Conservation (phyloP, 371 early-diverging fungal species). For the Mortierella sp. region DNA sequence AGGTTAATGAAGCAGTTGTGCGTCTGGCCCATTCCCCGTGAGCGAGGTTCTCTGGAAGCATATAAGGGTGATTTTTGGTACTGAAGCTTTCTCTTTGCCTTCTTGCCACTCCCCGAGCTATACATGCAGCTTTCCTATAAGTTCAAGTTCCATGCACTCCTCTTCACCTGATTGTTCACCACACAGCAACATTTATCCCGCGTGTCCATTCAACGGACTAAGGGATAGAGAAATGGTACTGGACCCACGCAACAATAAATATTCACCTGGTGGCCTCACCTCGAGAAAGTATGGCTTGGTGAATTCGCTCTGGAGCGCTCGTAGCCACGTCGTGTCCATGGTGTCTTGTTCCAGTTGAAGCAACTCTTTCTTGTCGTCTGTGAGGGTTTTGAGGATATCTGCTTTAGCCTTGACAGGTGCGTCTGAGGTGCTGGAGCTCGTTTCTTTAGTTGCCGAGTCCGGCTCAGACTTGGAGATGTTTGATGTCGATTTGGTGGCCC, state of each 20-base stretch:
- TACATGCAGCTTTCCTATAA: too few relatives aligned
- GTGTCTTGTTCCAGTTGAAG: constrained; percentile 77
- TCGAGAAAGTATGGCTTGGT: constrained; percentile 80
- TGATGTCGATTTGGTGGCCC: constrained; percentile 21
- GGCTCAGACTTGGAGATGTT: not conserved
- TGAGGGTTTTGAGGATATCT: constrained; percentile 35
- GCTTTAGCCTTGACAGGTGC: constrained; percentile 20
- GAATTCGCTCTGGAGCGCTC: constrained; percentile 74
- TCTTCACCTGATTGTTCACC: too few relatives aligned
- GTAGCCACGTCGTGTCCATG: constrained; percentile 83
- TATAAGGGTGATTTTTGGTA: not conserved
- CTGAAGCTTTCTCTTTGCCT: too few relatives aligned
- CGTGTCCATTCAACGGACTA: too few relatives aligned
- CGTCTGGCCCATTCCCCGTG: too few relatives aligned
- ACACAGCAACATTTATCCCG: not conserved
- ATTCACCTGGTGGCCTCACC: constrained; percentile 48
- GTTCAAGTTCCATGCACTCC: too few relatives aligned
- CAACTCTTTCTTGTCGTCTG: constrained; percentile 60
- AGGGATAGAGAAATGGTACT: too few relatives aligned
- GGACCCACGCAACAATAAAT: not conserved
- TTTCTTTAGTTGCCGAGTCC: not conserved
- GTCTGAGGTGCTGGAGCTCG: not conserved
- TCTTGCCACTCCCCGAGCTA: too few relatives aligned
- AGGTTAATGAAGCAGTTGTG: not conserved
- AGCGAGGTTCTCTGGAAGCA: too few relatives aligned